Evolutionary conservation across 2,329 filamentous ascomycete genomes (phyloP).

Genomic region (Paraphoma sp.): DNA sequence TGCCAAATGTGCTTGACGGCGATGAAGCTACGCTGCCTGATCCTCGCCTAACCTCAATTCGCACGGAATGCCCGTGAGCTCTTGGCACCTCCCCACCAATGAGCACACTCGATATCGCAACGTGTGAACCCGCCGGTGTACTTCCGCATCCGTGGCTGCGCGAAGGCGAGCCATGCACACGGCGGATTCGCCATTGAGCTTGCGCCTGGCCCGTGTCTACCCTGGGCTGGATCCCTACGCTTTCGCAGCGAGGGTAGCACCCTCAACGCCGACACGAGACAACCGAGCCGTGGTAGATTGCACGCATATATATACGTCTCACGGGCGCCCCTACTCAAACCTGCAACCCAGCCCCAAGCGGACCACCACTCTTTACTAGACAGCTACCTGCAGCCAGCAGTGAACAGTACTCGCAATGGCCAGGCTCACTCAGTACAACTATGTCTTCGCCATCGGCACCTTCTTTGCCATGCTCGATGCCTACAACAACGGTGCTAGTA

Average conservation of each 20-base stretch:
- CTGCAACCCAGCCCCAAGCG: conserved; percentile 22
- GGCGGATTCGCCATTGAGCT: conserved; percentile 14
- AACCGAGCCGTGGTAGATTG: conserved; percentile 17
- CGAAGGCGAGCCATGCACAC: conserved; percentile 7
- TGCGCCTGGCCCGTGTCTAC: conserved; percentile 15
- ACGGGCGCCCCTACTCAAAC: conserved; percentile 9
- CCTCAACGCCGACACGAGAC: conserved; percentile 13
- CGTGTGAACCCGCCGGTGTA: conserved; percentile 18
- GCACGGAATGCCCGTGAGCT: background rate
- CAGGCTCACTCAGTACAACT: conserved; percentile 60
- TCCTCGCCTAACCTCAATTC: background rate
- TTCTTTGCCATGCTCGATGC: conserved; percentile 78
- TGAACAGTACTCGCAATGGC: conserved; percentile 22
- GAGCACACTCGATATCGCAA: conserved; percentile 14
- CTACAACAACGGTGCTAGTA: conserved; percentile 80
- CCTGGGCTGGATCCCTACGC: conserved; percentile 17
- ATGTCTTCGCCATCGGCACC: conserved; percentile 78
- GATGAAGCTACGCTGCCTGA: conserved; percentile 1
- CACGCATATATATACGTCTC: conserved; percentile 27
- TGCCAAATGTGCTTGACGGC: conserved; percentile 13
- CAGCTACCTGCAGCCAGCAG: conserved; percentile 20
- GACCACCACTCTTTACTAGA: conserved; percentile 19
- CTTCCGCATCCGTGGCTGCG: conserved; percentile 17
- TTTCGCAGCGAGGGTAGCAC: conserved; percentile 10
- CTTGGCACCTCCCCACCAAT: conserved; percentile 18